A percentile compares a stretch with the other conserved stretches of the same genome.
Conservation (phyloP, 163 green algal genomes). For the Prototheca cutis region DNA sequence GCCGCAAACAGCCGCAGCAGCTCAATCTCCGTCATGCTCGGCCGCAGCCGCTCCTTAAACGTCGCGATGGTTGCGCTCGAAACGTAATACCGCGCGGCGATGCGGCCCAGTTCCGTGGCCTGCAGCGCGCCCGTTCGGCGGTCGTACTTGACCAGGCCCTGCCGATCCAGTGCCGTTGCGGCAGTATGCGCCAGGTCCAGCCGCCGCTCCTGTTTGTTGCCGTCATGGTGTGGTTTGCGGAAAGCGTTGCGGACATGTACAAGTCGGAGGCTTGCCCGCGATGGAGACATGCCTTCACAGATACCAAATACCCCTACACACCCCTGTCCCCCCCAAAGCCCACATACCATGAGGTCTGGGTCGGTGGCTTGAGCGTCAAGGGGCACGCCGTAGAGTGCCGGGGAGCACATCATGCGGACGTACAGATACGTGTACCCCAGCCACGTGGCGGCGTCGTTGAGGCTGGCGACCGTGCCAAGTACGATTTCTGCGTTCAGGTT, state of each 20-base stretch:
- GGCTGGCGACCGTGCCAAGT: slow-evolving; percentile 78
- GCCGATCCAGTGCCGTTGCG: slow-evolving; percentile 71
- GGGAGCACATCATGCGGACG: slow-evolving; percentile 90
- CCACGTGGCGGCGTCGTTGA: slow-evolving; percentile 80
- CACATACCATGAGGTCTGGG: slow-evolving; percentile 14
- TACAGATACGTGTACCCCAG: slow-evolving; percentile 97
- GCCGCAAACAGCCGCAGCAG: slow-evolving; percentile 76
- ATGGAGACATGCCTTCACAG: too few species aligned
- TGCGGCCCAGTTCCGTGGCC: slow-evolving; percentile 90
- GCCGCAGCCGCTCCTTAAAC: slow-evolving; percentile 92
- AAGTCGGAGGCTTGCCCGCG: too few species aligned
- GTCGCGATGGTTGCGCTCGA: slow-evolving; percentile 82
- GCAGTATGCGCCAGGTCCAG: slow-evolving; percentile 85
- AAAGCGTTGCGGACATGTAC: too few species aligned
- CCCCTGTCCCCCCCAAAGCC: too few species aligned
- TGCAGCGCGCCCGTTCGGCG: slow-evolving; percentile 49
- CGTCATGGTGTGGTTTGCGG: too few species aligned
- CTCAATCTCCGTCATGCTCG: slow-evolving; percentile 93
- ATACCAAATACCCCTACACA: too few species aligned
- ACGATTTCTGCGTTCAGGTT: slow-evolving; percentile 95
- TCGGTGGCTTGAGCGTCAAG: slow-evolving; percentile 59
- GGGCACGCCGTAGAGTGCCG: slow-evolving; percentile 78
- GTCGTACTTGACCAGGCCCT: slow-evolving; percentile 81
- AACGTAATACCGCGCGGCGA: slow-evolving; percentile 96
- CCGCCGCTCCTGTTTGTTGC: slow-evolving; percentile 63